Percentiles rank a stretch among this genome's conserved stretches.
Evolutionary conservation across 1,284 basidiomycete species (phyloP).

Genomic region (Austroboletus novae-zelandiae): DNA sequence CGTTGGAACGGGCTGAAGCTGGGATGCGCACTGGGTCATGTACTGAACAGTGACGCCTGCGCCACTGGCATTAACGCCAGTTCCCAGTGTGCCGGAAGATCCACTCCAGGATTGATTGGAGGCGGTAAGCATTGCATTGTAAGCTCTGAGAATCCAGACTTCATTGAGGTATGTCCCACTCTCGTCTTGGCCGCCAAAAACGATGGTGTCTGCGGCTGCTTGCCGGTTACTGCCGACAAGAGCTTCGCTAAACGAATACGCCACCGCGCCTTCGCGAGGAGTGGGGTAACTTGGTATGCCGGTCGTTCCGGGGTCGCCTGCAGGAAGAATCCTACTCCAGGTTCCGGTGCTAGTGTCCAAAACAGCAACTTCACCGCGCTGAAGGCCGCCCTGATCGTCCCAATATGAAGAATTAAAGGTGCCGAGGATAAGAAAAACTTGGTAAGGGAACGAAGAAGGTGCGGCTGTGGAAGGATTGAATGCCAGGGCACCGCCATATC

Average conservation of each 20-base stretch:
- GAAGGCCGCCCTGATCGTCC: slow-evolving; percentile 59
- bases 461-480: slow-evolving; percentile 56
- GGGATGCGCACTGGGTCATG: slow-evolving; percentile 55
- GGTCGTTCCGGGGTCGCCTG: slow-evolving; percentile 62
- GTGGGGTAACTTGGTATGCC: slow-evolving; percentile 47
- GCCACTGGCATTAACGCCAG: slow-evolving; percentile 62
- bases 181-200: slow-evolving; percentile 72
- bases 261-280: slow-evolving; percentile 69
- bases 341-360: slow-evolving; percentile 58
- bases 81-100: slow-evolving; percentile 56
- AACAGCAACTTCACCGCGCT: slow-evolving; percentile 68
- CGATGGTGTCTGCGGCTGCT: slow-evolving; percentile 66
- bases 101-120: slow-evolving; percentile 62
- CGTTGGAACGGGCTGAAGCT: slow-evolving; percentile 29
- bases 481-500: slow-evolving; percentile 57
- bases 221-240: slow-evolving; percentile 55
- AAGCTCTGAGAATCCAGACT: slow-evolving; percentile 73
- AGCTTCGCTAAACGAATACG: slow-evolving; percentile 49
- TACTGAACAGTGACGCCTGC: slow-evolving; percentile 63
- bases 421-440: slow-evolving; percentile 68
- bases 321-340: slow-evolving; percentile 73
- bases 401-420: slow-evolving; percentile 60
- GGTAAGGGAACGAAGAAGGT: slow-evolving; percentile 52
- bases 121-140: slow-evolving; percentile 54
- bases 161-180: slow-evolving; percentile 67